Conservation (phyloP, 2,329 filamentous ascomycete genomes). For the Thielaviopsis cerberus region DNA sequence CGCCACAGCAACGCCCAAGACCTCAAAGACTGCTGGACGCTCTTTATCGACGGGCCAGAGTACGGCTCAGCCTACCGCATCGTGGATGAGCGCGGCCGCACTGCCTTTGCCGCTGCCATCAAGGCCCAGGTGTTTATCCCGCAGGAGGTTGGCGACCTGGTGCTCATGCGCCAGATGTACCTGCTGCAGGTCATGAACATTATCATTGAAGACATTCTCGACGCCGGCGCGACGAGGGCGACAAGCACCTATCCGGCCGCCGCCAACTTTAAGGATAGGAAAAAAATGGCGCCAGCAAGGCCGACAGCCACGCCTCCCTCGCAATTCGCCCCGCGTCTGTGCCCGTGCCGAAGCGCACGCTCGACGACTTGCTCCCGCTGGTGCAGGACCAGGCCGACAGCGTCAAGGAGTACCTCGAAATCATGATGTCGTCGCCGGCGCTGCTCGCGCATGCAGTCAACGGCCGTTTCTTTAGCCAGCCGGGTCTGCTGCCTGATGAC, state of each 20-base stretch:
- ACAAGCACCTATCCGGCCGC: conserved; percentile 13
- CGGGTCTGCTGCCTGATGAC: conserved; percentile 27
- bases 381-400: conserved; percentile 19
- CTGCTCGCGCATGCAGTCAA: conserved; percentile 21
- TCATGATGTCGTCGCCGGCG: conserved; percentile 19
- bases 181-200: conserved; percentile 23
- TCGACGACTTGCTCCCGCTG: conserved; percentile 18
- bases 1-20: conserved; percentile 14
- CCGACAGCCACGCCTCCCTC: conserved; percentile 15
- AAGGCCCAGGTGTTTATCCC: conserved; percentile 16
- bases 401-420: conserved; percentile 19
- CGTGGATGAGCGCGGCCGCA: neutral
- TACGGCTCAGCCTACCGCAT: conserved; percentile 23
- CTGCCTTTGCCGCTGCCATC: conserved; percentile 14
- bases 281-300: neutral
- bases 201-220: conserved; percentile 25
- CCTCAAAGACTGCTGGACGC: conserved; percentile 19
- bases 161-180: conserved; percentile 22
- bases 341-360: conserved; percentile 15
- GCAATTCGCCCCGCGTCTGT: conserved; percentile 17
- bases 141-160: conserved; percentile 18
- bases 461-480: conserved; percentile 21
- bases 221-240: conserved; percentile 18
- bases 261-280: neutral
- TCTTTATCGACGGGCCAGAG: conserved; percentile 19